These are phyloP conservation scores for Candolleomyces eurysporus DNA, from an alignment of 768 basidiomycete genomes.

Conservation along the genomic window DNA sequence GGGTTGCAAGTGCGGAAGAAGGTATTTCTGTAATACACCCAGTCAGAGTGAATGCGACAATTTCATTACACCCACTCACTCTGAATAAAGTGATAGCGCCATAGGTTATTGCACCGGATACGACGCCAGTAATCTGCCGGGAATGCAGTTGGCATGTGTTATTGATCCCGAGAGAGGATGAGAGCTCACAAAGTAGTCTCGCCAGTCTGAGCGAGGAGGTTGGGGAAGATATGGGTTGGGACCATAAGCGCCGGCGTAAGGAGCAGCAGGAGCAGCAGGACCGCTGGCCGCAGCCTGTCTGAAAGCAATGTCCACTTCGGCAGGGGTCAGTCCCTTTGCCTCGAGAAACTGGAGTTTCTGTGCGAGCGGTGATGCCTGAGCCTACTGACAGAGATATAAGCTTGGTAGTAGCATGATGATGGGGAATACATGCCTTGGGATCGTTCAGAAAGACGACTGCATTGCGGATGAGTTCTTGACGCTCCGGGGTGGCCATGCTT, in stretches of 20 bases:
- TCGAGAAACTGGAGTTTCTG: constrained; percentile 94
- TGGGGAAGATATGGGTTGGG: constrained; percentile 30
- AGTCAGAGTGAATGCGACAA: background rate
- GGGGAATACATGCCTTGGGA: constrained; percentile 53
- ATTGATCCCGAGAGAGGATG: constrained; percentile 6
- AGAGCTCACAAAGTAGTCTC: constrained; percentile 88
- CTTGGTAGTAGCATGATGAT: background rate
- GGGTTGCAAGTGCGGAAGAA: constrained; percentile 87
- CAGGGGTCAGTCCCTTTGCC: constrained; percentile 80
- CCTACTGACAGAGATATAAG: constrained; percentile 37
- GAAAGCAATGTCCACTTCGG: constrained; percentile 86
- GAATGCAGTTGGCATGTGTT: constrained; percentile 22
- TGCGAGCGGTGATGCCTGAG: constrained; percentile 72
- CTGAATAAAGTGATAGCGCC: constrained; percentile 78
- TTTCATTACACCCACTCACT: constrained; percentile 36
- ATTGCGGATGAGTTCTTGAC: constrained; percentile 73
- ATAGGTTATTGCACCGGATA: constrained; percentile 84
- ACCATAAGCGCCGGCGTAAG: constrained; percentile 46
- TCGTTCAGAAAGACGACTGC: constrained; percentile 86
- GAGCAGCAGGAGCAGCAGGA: constrained; percentile 19
- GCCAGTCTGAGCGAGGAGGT: constrained; percentile 81
- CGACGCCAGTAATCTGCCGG: constrained; percentile 82
- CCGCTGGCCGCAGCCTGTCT: constrained; percentile 48
- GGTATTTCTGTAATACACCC: constrained; percentile 63
- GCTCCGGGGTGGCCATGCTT: constrained; percentile 50